Conservation (phyloP, 129 eudicot genomes). For the Sambucus nigra region DNA sequence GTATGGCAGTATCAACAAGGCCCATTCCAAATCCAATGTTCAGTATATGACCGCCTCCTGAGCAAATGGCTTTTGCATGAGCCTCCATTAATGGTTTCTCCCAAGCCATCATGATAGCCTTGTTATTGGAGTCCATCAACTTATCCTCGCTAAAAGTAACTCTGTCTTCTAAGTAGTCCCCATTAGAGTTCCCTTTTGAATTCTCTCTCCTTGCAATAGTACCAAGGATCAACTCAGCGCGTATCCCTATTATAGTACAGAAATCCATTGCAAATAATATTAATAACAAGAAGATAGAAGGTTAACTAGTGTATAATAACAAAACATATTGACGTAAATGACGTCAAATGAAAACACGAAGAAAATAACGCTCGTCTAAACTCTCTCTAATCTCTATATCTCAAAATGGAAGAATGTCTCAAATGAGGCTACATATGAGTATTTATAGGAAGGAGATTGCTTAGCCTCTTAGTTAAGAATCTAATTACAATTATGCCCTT, state of each 20-base stretch:
- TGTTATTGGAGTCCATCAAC: conserved; percentile 83
- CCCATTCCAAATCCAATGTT: conserved; percentile 99
- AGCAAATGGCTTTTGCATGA: conserved; percentile 89
- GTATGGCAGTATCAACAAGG: conserved; percentile 88
- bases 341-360: too few relatives aligned
- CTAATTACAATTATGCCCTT: too few relatives aligned
- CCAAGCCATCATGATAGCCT: conserved; percentile 98
- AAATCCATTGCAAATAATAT: not conserved
- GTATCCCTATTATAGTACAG: conserved; percentile 42
- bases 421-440: too few relatives aligned
- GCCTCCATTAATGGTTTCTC: conserved; percentile 97
- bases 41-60: conserved; percentile 64
- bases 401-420: too few relatives aligned
- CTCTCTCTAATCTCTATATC: too few relatives aligned
- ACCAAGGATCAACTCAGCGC: conserved; percentile 89
- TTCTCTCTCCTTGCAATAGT: conserved; percentile 77
- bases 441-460: too few relatives aligned
- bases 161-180: conserved; percentile 77
- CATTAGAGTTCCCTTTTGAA: conserved; percentile 35
- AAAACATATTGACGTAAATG: too few relatives aligned
- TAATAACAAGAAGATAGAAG: not conserved
- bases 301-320: not conserved
- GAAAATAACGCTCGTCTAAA: too few relatives aligned
- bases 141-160: conserved; percentile 91
- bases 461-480: too few relatives aligned